phyloP scores from a whole-genome alignment of 2,329 filamentous ascomycete genomes.

The Monilinia vaccinii-corymbosi region DNA sequence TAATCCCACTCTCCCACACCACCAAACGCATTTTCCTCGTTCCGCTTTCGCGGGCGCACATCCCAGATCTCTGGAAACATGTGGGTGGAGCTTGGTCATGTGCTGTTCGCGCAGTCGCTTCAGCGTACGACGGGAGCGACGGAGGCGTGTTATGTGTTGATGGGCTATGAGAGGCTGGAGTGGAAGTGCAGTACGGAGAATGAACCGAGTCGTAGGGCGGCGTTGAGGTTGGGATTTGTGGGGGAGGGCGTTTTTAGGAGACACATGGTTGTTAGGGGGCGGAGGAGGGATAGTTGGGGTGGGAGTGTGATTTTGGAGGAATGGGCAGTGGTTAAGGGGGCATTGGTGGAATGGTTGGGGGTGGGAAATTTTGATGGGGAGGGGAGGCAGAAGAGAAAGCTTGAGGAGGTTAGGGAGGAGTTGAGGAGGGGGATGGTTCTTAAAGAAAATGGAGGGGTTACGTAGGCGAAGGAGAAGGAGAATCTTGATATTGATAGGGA shows the following conservation, averaged over 20 bases:
- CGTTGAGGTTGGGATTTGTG: constrained; percentile 46
- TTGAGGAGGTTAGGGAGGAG: constrained; percentile 29
- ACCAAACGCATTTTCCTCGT: constrained; percentile 16
- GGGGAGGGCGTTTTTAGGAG: constrained; percentile 53
- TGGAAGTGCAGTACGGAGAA: constrained; percentile 58
- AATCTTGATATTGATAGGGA: neutral
- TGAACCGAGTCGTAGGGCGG: constrained; percentile 42
- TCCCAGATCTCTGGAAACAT: constrained; percentile 16
- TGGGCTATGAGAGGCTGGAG: constrained; percentile 45
- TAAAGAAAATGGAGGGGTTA: neutral
- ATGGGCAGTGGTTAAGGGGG: constrained; percentile 39
- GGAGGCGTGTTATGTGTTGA: constrained; percentile 48
- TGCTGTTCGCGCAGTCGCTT: constrained; percentile 42
- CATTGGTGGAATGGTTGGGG: constrained; percentile 45
- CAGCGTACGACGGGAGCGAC: constrained; percentile 47
- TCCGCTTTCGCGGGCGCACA: constrained; percentile 15
- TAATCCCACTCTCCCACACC: constrained; percentile 6
- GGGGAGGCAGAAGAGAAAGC: constrained; percentile 40
- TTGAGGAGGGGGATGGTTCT: neutral
- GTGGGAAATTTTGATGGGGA: constrained; percentile 33
- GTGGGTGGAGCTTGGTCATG: constrained; percentile 47
- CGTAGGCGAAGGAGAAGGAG: neutral
- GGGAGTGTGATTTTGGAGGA: constrained; percentile 49
- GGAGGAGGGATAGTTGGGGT: constrained; percentile 51
- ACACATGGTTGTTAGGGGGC: constrained; percentile 50